Evolutionary conservation across 1,284 basidiomycete genomes (phyloP), one percentile per base, ranked within the genome.

Genomic region (Trichosporon faecale): DNA sequence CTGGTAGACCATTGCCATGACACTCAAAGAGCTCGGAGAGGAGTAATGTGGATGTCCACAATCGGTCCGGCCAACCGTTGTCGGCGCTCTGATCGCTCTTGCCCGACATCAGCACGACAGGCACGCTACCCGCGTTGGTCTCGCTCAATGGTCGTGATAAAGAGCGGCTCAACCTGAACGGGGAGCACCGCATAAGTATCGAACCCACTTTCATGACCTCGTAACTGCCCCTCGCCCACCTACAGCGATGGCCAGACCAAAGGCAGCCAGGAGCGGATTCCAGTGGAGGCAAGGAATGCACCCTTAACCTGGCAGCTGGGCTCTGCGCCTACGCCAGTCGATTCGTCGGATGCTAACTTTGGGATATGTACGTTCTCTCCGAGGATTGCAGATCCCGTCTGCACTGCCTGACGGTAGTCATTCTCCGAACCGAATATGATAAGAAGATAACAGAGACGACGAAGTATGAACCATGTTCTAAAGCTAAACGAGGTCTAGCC

Each of bases 281-380:
- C 49, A 52, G 49, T 52, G 49, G 21, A 52, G 23, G 49, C 23
- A 52, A 52, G 49, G 49, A 52, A 52, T 52, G 49, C 49, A 52
- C 49, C 49, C 21, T 25, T 25, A 25, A 6, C 49, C n/a, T 5
- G 49, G 1, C 49, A 23, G 49, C n/a, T 23, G 23, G 21, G 4
- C 49, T 21, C 49, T 52, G 21, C 21, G n/a, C 11, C 7, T 52
- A 21, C 49, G 21, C 49, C 49, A 9, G 23, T 21, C 8, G 49
- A 52, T 52, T 12, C 23, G 21, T 52, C 49, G 49, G 49, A 52
- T 52, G 49, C 49, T 52, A 52, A 52, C 49, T 52, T 52, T 52
- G 49, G 23, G 49, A 52, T 5, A 21, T 25, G 23, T 52, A 18
- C 49, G 9, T 25, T 11, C 49, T n/a, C n/a, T 23, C n/a, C 49